Evolutionary conservation across 495 filamentous ascomycete genomes (phyloP).

Genomic region (Podospora sp.): DNA sequence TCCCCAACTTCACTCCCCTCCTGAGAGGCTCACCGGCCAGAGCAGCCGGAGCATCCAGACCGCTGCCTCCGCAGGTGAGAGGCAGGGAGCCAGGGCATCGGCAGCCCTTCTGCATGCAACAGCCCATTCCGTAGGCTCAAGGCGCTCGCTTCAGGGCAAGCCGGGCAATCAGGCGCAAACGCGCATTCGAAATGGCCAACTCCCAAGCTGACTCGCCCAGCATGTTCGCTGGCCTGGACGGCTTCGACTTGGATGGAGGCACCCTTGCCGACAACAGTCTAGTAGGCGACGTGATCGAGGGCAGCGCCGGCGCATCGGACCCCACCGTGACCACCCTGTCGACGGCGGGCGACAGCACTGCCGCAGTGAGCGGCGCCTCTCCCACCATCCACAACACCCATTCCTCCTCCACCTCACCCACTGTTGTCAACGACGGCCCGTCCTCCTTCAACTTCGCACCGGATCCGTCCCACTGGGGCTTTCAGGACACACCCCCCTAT

Average conservation of each 20-base stretch:
- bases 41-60: constrained; percentile 9
- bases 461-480: constrained; percentile 41
- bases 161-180: not conserved
- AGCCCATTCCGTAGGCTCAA: constrained; percentile 24
- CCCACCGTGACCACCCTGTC: constrained; percentile 21
- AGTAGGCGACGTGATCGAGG: constrained; percentile 22
- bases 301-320: constrained; percentile 25
- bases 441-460: constrained; percentile 39
- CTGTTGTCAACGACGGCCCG: constrained; percentile 36
- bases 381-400: constrained; percentile 34
- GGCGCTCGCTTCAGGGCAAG: not conserved
- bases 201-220: constrained; percentile 31
- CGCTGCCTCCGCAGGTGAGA: constrained; percentile 13
- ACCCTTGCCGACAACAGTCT: constrained; percentile 21
- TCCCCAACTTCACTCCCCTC: not conserved
- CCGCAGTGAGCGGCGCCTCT: constrained; percentile 21
- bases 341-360: constrained; percentile 17
- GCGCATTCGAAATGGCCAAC: constrained; percentile 21
- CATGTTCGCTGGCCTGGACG: constrained; percentile 32
- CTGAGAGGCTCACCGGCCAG: not conserved
- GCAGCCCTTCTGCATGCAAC: constrained; percentile 33
- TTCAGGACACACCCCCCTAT: constrained; percentile 50
- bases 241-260: constrained; percentile 24
- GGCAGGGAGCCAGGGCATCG: not conserved
- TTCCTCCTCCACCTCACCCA: constrained; percentile 32